Conservation (phyloP, 179 eudicot genomes). For the Drosera spatulata region DNA sequence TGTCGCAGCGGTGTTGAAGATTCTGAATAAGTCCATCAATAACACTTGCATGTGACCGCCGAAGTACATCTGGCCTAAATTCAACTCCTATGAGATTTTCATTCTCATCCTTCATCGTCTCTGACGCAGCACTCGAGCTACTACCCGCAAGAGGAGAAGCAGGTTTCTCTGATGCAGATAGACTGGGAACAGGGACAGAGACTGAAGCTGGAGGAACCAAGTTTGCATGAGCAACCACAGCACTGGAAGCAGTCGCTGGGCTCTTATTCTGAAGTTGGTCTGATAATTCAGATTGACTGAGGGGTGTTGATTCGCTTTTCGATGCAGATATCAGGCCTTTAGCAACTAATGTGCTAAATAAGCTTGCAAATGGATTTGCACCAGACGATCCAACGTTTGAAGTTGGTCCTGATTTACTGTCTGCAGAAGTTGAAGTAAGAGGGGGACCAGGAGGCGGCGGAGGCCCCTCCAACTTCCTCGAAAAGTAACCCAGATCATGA, state of each 20-base stretch:
- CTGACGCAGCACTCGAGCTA: constrained; percentile 17
- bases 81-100: constrained; percentile 61
- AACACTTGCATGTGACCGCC: constrained; percentile 55
- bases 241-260: constrained; percentile 13
- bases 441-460: constrained; percentile 28
- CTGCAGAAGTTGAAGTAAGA: constrained; percentile 14
- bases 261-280: constrained; percentile 16
- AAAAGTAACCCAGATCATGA: constrained; percentile 13
- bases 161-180: constrained; percentile 20
- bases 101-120: constrained; percentile 18
- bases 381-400: constrained; percentile 21
- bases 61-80: constrained; percentile 65
- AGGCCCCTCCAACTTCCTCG: constrained; percentile 27
- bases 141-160: constrained; percentile 17
- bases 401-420: constrained; percentile 18
- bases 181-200: constrained; percentile 10
- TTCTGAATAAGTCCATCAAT: constrained; percentile 50
- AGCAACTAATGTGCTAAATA: constrained; percentile 67
- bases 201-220: constrained; percentile 17
- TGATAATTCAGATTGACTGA: constrained; percentile 17
- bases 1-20: constrained; percentile 49
- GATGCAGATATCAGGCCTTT: constrained; percentile 80
- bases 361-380: constrained; percentile 52
- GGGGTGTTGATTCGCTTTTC: constrained; percentile 28
- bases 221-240: constrained; percentile 13